phyloP scores from a whole-genome alignment of 108 stramenopile species.

The Stephanodiscus minutulus region DNA sequence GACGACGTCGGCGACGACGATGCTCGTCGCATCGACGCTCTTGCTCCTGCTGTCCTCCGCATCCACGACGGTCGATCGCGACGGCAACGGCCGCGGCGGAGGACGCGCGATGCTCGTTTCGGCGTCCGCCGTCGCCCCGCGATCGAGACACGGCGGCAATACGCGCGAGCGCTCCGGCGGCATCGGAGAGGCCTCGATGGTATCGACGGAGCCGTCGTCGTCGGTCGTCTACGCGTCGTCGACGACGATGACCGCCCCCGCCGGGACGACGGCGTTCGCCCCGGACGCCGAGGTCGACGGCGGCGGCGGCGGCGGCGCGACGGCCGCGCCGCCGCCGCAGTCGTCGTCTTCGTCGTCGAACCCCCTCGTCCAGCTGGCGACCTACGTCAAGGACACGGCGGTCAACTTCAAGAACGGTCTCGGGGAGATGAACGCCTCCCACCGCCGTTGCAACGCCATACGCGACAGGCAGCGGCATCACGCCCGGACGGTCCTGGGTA shows the following conservation, averaged over 20 bases:
- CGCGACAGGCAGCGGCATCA: constrained; percentile 60
- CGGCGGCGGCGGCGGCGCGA: not conserved
- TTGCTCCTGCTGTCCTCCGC: not conserved
- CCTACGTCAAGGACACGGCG: constrained; percentile 74
- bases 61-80: not conserved
- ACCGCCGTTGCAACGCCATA: constrained; percentile 74
- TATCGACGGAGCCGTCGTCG: not conserved
- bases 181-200: no score
- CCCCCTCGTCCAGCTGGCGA: constrained; percentile 54
- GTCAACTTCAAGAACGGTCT: constrained; percentile 63
- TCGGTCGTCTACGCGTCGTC: not conserved
- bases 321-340: not conserved
- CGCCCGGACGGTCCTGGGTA: constrained; percentile 7
- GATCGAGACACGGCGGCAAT: not conserved
- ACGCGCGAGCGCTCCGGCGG: not conserved
- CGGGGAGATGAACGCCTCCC: constrained; percentile 61
- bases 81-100: not conserved
- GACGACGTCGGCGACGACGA: not conserved
- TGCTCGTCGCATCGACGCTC: not conserved
- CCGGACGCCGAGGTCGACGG: not conserved
- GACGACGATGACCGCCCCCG: not conserved
- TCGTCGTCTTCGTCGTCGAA: constrained; percentile 26
- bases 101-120: not conserved
- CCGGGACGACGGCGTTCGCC: not conserved
- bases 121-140: constrained; percentile 8